Evolutionary conservation across 495 filamentous ascomycete genomes (phyloP).

Genomic region (Hypoxylon trugodes): DNA sequence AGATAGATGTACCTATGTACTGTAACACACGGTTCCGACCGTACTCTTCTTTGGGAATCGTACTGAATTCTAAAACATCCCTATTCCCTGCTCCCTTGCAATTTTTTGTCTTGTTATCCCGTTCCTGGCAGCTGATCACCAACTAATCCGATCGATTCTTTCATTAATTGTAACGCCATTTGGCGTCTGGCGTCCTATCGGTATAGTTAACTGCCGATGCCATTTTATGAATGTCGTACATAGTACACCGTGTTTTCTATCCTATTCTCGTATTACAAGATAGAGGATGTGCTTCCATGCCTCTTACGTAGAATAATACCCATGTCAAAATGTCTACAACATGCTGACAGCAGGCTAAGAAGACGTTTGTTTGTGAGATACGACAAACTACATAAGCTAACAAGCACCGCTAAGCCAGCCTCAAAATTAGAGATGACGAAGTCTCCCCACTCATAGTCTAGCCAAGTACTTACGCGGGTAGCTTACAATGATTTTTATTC

Average conservation of each 20-base stretch:
- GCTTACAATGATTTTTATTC: neutral
- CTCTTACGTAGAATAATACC: no score
- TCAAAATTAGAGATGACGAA: conserved; percentile 29
- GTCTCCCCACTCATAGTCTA: conserved; percentile 17
- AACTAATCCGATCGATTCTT: conserved; percentile 23
- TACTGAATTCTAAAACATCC: conserved; percentile 18
- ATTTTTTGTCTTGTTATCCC: conserved; percentile 18
- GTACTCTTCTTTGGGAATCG: neutral
- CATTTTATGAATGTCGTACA: neutral
- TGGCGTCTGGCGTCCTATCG: neutral
- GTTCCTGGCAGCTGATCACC: conserved; percentile 34
- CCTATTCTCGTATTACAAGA: conserved; percentile 8
- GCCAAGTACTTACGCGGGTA: neutral
- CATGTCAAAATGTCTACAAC: no score
- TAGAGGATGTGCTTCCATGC: no score
- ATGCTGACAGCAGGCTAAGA: conserved; percentile 17
- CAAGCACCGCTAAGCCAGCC: neutral
- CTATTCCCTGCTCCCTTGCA: conserved; percentile 21
- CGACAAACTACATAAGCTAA: no score
- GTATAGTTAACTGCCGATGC: conserved; percentile 3
- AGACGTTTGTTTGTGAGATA: conserved; percentile 5
- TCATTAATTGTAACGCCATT: conserved; percentile 6
- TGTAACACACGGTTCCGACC: neutral
- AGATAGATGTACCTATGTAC: neutral
- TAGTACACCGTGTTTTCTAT: neutral